Percentiles rank a stretch among this genome's conserved stretches.
Conservation (phyloP, 2,329 filamentous ascomycete species). For the Pyrenochaeta sp. region DNA sequence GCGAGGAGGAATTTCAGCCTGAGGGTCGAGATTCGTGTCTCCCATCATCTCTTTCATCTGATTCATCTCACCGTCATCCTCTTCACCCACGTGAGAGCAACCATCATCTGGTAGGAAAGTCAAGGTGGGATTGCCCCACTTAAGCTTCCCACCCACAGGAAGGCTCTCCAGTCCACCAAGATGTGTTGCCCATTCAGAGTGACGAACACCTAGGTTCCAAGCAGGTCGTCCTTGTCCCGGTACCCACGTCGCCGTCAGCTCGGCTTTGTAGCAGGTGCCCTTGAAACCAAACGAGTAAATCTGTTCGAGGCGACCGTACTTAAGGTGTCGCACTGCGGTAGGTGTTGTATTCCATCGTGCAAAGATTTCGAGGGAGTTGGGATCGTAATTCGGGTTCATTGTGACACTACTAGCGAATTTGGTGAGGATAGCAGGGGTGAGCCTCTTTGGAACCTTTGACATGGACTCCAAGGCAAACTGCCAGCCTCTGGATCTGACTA, state of each 20-base stretch:
- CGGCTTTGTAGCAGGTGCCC: slow-evolving; percentile 36
- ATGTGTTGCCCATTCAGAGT: slow-evolving; percentile 37
- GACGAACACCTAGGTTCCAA: slow-evolving; percentile 42
- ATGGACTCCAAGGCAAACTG: slow-evolving; percentile 40
- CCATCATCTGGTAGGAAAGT: slow-evolving; percentile 41
- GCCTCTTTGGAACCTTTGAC: slow-evolving; percentile 18
- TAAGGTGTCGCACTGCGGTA: slow-evolving; percentile 19
- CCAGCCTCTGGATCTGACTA: slow-evolving; percentile 34
- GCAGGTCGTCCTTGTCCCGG: slow-evolving; percentile 23
- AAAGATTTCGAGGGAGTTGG: slow-evolving; percentile 23
- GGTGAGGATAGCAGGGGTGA: slow-evolving; percentile 29
- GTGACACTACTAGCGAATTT: slow-evolving; percentile 30
- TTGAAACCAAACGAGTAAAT: slow-evolving; percentile 40
- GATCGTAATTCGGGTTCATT: slow-evolving; percentile 24
- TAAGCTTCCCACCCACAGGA: slow-evolving; percentile 24
- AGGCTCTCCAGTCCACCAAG: slow-evolving; percentile 37
- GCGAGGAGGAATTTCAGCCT: slow-evolving; percentile 8
- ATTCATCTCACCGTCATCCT: slow-evolving; percentile 11
- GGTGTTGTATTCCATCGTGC: slow-evolving; percentile 24
- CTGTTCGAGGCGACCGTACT: slow-evolving; percentile 29
- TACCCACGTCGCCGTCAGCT: slow-evolving; percentile 39
- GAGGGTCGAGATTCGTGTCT: slow-evolving; percentile 5
- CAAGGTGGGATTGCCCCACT: slow-evolving; percentile 28
- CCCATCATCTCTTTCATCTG: no score
- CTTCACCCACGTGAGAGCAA: slow-evolving; percentile 15